These are phyloP conservation scores for Melocanna baccifera DNA, from an alignment of 176 grass and related monocot genomes.

Conservation along the genomic window DNA sequence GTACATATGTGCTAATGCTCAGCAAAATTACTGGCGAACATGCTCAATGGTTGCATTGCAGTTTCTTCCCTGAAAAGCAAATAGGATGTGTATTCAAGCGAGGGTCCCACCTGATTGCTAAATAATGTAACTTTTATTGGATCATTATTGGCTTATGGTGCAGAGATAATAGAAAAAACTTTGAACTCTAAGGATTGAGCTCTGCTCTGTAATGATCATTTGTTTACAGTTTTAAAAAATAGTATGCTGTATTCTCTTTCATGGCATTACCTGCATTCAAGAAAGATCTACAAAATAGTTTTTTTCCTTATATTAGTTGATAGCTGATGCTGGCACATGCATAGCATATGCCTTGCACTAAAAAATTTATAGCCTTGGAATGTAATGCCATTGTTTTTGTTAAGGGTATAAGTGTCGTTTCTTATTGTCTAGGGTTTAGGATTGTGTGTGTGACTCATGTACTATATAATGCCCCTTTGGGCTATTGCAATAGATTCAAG, in stretches of 20 bases:
- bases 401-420: too few relatives aligned
- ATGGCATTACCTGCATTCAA: not conserved
- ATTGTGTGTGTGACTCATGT: too few relatives aligned
- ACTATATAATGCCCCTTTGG: too few relatives aligned
- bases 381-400: slow-evolving; percentile 19
- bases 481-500: too few relatives aligned
- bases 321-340: not conserved
- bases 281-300: not conserved
- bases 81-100: not conserved
- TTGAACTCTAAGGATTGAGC: not conserved
- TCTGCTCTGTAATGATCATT: not conserved
- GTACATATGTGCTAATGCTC: not conserved
- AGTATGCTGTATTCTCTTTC: not conserved
- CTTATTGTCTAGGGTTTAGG: too few relatives aligned
- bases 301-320: not conserved
- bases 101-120: not conserved
- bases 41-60: not conserved
- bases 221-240: not conserved
- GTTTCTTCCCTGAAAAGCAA: not conserved
- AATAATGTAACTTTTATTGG: slow-evolving; percentile 4
- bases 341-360: not conserved
- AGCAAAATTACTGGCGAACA: not conserved
- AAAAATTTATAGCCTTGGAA: not conserved
- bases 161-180: not conserved
- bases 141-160: not conserved